These are phyloP conservation scores for Fusarium nurragi DNA, from an alignment of 2,329 filamentous ascomycete species.

Conservation along the genomic window DNA sequence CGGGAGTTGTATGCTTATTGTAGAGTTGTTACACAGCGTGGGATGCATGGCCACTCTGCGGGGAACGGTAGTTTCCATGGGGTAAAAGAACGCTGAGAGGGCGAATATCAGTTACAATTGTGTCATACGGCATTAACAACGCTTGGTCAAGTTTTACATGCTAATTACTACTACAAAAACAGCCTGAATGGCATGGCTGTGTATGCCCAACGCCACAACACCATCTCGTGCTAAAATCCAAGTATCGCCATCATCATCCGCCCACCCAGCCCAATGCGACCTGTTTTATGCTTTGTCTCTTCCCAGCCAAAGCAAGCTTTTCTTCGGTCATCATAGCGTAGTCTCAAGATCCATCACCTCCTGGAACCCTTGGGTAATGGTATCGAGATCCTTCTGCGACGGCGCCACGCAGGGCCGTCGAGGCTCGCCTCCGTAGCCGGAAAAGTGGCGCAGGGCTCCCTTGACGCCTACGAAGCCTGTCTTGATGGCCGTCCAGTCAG, in stretches of 20 bases:
- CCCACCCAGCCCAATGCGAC: conserved; percentile 25
- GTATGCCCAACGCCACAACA: conserved; percentile 39
- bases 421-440: conserved; percentile 53
- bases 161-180: conserved; percentile 28
- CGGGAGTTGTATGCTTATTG: neutral
- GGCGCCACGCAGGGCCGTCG: conserved; percentile 52
- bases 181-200: conserved; percentile 22
- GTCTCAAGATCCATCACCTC: conserved; percentile 48
- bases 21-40: conserved; percentile 2
- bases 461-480: conserved; percentile 61
- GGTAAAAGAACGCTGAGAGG: conserved; percentile 22
- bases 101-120: conserved; percentile 29
- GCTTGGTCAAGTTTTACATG: conserved; percentile 17
- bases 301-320: conserved; percentile 15
- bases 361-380: conserved; percentile 51
- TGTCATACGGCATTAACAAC: neutral
- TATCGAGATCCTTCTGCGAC: conserved; percentile 46
- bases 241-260: conserved; percentile 35
- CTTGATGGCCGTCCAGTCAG: conserved; percentile 58
- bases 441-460: conserved; percentile 55
- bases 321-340: conserved; percentile 28
- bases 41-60: conserved; percentile 23
- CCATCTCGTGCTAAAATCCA: conserved; percentile 32
- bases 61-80: conserved; percentile 36
- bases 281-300: conserved; percentile 19